phyloP scores from a whole-genome alignment of 192 early-diverging fungal genomes.

The Entomortierella chlamydospora region DNA sequence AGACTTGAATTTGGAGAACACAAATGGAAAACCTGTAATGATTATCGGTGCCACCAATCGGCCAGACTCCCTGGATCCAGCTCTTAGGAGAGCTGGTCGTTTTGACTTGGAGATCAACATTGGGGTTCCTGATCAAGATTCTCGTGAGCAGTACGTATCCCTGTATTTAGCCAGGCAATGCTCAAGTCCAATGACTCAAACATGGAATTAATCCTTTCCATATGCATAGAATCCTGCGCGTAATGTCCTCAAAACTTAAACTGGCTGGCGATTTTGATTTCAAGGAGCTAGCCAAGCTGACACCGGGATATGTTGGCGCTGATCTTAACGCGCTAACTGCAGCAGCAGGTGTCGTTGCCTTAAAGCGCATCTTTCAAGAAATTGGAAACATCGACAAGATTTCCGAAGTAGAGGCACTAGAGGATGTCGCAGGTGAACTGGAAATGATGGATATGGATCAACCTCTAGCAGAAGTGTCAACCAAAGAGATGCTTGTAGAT shows the following conservation, averaged over 20 bases:
- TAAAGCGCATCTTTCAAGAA: conserved; percentile 79
- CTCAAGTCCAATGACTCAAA: too few species aligned
- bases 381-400: conserved; percentile 53
- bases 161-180: too few species aligned
- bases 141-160: conserved; percentile 76
- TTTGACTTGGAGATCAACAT: conserved; percentile 98
- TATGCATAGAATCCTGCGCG: conserved; percentile 73
- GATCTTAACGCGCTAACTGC: conserved; percentile 93
- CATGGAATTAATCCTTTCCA: too few species aligned
- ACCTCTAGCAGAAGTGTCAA: conserved; percentile 1
- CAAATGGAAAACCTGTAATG: conserved; percentile 89
- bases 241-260: conserved; percentile 80
- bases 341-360: conserved; percentile 92
- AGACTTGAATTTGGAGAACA: conserved; percentile 93
- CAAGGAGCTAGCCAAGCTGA: conserved; percentile 83
- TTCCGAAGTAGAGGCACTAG: conserved; percentile 24
- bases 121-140: conserved; percentile 91
- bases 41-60: conserved; percentile 99
- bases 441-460: conserved; percentile 57
- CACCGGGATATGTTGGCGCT: conserved; percentile 98
- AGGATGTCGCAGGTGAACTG: conserved; percentile 25
- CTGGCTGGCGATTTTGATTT: conserved; percentile 89
- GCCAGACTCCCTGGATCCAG: conserved; percentile 97
- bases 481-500: conserved; percentile 12
- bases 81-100: conserved; percentile 94